Conservation (phyloP, 1,284 basidiomycete species). For the Cystobasidium sp. region DNA sequence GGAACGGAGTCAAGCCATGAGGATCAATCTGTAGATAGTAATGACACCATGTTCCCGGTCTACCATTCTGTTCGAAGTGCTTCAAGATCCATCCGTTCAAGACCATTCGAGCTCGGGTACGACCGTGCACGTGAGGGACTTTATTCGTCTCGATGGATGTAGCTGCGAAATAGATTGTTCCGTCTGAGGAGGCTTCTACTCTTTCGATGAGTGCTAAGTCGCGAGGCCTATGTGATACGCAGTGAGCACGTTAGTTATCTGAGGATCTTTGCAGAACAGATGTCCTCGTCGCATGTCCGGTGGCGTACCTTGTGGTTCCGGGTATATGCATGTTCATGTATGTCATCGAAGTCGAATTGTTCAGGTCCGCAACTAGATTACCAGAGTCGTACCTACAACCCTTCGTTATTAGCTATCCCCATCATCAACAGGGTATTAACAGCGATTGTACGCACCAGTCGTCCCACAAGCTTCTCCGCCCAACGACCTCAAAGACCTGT, state of each 20-base stretch:
- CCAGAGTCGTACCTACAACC: constrained; percentile 49
- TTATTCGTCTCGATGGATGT: constrained; percentile 53
- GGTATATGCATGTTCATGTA: constrained; percentile 54
- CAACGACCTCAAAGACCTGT: constrained; percentile 52
- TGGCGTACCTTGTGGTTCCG: constrained; percentile 45
- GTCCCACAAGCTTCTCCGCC: constrained; percentile 52
- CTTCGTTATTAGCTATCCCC: not conserved
- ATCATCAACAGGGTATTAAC: not conserved
- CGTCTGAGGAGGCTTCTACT: constrained; percentile 48
- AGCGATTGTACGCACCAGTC: constrained; percentile 47
- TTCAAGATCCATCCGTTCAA: constrained; percentile 52
- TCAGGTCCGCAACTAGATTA: constrained; percentile 53
- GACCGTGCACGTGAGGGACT: constrained; percentile 51
- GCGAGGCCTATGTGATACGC: constrained; percentile 42
- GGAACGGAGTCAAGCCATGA: constrained; percentile 51
- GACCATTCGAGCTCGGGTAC: constrained; percentile 51
- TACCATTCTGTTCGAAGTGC: constrained; percentile 28
- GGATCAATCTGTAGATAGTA: constrained; percentile 52
- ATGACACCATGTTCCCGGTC: constrained; percentile 36
- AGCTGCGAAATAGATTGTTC: constrained; percentile 53
- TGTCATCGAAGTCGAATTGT: constrained; percentile 51
- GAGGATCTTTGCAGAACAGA: not conserved
- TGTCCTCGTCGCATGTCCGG: not conserved
- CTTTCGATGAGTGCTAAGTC: constrained; percentile 54
- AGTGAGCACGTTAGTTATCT: too few relatives aligned